Conservation (phyloP, 176 grass and related monocot genomes). For the Ensete glaucum region DNA sequence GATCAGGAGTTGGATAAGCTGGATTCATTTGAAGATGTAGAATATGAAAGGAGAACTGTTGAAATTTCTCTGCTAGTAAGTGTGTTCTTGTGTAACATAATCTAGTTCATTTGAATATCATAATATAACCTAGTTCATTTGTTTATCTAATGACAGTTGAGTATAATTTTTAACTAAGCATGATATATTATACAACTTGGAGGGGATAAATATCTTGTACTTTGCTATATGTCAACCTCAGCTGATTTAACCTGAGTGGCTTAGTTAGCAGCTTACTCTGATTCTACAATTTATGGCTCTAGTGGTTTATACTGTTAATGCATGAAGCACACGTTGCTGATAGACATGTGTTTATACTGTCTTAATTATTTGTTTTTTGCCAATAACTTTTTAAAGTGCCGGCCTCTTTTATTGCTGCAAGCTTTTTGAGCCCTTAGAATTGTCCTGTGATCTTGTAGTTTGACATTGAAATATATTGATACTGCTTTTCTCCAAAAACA, state of each 20-base stretch:
- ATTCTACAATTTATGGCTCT: not conserved
- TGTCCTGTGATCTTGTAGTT: too few species aligned
- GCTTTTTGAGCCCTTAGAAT: not conserved
- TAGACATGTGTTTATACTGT: not conserved
- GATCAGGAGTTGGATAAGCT: constrained; percentile 56
- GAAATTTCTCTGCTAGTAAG: constrained; percentile 58
- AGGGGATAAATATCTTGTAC: not conserved
- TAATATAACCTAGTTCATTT: too few species aligned
- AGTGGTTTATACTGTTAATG: not conserved
- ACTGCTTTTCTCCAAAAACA: too few species aligned
- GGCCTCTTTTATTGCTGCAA: not conserved
- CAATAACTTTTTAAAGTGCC: not conserved
- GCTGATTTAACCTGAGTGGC: not conserved
- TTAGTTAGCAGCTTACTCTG: not conserved
- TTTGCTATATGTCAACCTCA: not conserved
- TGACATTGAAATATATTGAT: too few species aligned
- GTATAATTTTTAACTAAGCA: too few species aligned
- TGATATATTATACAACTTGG: too few species aligned
- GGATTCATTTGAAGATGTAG: constrained; percentile 74
- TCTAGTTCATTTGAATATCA: not conserved
- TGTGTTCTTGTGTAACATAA: constrained; percentile 4
- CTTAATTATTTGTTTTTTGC: not conserved
- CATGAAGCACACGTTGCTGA: not conserved
- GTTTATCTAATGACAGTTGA: too few species aligned
- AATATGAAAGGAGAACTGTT: constrained; percentile 54